Conservation (phyloP, 116 monocot species). For the Zostera marina region DNA sequence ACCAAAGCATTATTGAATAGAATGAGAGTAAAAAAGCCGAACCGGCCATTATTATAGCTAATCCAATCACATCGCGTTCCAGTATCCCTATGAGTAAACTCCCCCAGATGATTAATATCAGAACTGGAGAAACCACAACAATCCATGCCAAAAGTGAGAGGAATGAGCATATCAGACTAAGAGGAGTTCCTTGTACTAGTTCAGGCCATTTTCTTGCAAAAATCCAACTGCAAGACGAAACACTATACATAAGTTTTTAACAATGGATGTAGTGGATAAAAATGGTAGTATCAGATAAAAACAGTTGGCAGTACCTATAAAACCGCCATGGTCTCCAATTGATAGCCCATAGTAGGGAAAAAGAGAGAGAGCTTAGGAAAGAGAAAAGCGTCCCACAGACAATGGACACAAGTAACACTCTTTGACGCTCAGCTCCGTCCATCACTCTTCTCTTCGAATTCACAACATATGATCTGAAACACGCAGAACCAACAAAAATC, state of each 20-base stretch:
- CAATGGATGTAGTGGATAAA: too few species aligned
- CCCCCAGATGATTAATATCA: conserved; percentile 65
- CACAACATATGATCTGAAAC: conserved; percentile 16
- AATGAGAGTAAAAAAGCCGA: conserved; percentile 84
- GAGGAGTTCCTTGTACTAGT: conserved; percentile 47
- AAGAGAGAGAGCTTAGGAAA: conserved; percentile 46
- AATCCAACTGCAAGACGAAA: conserved; percentile 58
- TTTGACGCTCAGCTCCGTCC: conserved; percentile 59
- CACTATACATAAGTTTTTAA: too few species aligned
- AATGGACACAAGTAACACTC: conserved; percentile 42
- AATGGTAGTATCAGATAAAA: too few species aligned
- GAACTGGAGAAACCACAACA: conserved; percentile 60
- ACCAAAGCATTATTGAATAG: conserved; percentile 99
- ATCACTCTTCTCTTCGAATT: conserved; percentile 20
- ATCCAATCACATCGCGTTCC: conserved; percentile 57
- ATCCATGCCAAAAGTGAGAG: conserved; percentile 58
- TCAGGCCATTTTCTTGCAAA: conserved; percentile 99
- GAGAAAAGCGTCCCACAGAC: conserved; percentile 71
- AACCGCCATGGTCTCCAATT: conserved; percentile 99
- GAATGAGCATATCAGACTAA: conserved; percentile 46
- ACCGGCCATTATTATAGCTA: conserved; percentile 90
- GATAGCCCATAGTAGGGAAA: conserved; percentile 75
- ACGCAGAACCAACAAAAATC: neutral
- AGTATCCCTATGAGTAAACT: conserved; percentile 48
- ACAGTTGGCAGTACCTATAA: conserved; percentile 39